Evolutionary conservation across 345 rosid species (phyloP).

Genomic region (Crucihimalaya himalaica): DNA sequence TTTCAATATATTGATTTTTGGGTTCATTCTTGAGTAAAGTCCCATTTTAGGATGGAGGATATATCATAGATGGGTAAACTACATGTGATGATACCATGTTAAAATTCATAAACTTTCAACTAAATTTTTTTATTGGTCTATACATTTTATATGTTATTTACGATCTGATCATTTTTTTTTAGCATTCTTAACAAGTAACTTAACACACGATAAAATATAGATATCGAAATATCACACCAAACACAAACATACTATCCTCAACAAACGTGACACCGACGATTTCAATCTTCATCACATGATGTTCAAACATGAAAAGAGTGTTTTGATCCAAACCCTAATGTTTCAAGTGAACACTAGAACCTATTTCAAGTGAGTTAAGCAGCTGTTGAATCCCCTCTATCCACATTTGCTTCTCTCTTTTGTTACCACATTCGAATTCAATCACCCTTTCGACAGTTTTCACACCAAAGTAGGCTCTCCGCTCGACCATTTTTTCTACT

Average conservation of each 20-base stretch:
- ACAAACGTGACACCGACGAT: slow-evolving; percentile 1
- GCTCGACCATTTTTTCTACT: slow-evolving; percentile 41
- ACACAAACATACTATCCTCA: slow-evolving; percentile 17
- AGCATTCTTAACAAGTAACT: neutral
- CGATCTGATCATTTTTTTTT: neutral
- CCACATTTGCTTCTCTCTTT: slow-evolving; percentile 77
- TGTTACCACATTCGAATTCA: slow-evolving; percentile 76
- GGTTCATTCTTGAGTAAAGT: neutral
- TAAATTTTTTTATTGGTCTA: neutral
- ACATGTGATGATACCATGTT: neutral
- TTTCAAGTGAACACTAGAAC: slow-evolving; percentile 27
- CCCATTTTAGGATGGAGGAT: neutral
- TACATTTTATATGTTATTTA: neutral
- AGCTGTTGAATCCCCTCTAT: slow-evolving; percentile 72
- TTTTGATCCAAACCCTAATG: neutral
- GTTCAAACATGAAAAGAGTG: slow-evolving; percentile 9
- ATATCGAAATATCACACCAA: slow-evolving; percentile 3
- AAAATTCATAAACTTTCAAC: neutral
- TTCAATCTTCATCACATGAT: slow-evolving; percentile 20
- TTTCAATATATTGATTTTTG: neutral
- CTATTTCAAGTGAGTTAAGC: slow-evolving; percentile 48
- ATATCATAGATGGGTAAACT: neutral
- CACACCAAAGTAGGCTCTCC: slow-evolving; percentile 75
- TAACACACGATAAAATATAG: slow-evolving; percentile 9
- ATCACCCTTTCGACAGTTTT: slow-evolving; percentile 68